Conservation (phyloP, 805 yeast genomes). For the Teunomyces kruisii region DNA sequence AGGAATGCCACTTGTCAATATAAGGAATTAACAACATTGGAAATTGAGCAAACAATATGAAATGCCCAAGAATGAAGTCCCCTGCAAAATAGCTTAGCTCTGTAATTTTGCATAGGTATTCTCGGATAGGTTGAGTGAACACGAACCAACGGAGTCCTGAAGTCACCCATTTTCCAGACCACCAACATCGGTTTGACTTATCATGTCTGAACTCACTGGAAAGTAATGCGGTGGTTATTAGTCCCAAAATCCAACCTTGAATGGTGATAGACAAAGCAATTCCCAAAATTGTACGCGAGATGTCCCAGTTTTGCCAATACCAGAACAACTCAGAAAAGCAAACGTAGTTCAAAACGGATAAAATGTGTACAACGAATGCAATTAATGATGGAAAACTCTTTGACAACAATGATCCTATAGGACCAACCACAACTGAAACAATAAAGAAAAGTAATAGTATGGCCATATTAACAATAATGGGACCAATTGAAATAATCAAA, state of each 20-base stretch:
- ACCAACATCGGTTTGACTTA: slow-evolving; percentile 67
- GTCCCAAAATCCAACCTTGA: slow-evolving; percentile 58
- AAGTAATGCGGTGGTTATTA: slow-evolving; percentile 48
- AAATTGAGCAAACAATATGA: slow-evolving; percentile 54
- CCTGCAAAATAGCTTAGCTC: slow-evolving; percentile 70
- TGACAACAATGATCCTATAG: slow-evolving; percentile 45
- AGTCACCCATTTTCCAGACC: slow-evolving; percentile 69
- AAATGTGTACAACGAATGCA: slow-evolving; percentile 56
- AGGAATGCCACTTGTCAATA: slow-evolving; percentile 65
- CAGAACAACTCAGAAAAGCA: slow-evolving; percentile 62
- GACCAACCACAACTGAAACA: slow-evolving; percentile 50
- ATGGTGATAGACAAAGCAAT: slow-evolving; percentile 53
- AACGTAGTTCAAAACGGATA: slow-evolving; percentile 54
- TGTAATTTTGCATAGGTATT: slow-evolving; percentile 57
- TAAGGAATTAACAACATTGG: slow-evolving; percentile 65
- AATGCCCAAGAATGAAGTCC: slow-evolving; percentile 61
- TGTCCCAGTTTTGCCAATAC: slow-evolving; percentile 66
- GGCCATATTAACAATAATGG: slow-evolving; percentile 44
- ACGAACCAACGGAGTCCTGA: slow-evolving; percentile 63
- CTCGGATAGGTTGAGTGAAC: slow-evolving; percentile 64
- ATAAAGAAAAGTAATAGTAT: slow-evolving; percentile 41
- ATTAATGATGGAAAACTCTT: slow-evolving; percentile 48
- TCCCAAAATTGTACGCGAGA: slow-evolving; percentile 60
- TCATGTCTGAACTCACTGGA: slow-evolving; percentile 64
- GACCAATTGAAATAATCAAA: slow-evolving; percentile 44